Percentiles rank a stretch among this genome's conserved stretches.
Conservation (phyloP, 768 basidiomycete genomes). For the Trichaptum fuscoviolaceum region DNA sequence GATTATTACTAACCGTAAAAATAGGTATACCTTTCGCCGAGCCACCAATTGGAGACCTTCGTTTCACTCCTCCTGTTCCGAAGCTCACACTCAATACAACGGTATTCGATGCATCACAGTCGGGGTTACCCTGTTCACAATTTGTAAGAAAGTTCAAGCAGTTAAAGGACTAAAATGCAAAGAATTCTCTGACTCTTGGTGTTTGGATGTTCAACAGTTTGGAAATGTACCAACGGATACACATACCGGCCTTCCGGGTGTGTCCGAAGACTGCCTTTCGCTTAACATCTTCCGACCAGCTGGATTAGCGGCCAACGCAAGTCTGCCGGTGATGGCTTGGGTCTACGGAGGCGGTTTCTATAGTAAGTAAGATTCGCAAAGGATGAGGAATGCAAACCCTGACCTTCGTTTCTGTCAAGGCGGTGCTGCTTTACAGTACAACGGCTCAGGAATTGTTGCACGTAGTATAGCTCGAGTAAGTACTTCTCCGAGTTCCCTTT, state of each 20-base stretch:
- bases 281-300: slow-evolving; percentile 42
- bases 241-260: slow-evolving; percentile 2
- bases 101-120: slow-evolving; percentile 26
- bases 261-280: slow-evolving; percentile 44
- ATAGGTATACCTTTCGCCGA: slow-evolving; percentile 31
- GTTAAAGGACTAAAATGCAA: too few species aligned
- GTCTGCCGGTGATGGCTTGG: slow-evolving; percentile 41
- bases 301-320: slow-evolving; percentile 19
- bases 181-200: neutral
- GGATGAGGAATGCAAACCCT: neutral
- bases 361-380: neutral
- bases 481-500: neutral
- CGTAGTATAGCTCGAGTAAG: slow-evolving; percentile 22
- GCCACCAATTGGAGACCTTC: slow-evolving; percentile 24
- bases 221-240: neutral
- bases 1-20: neutral
- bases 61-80: slow-evolving; percentile 23
- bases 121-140: slow-evolving; percentile 27
- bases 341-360: slow-evolving; percentile 37
- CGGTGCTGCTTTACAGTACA: slow-evolving; percentile 25
- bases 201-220: neutral
- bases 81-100: slow-evolving; percentile 15
- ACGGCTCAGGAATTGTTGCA: slow-evolving; percentile 24
- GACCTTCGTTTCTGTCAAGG: slow-evolving; percentile 4
- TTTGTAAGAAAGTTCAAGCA: slow-evolving; percentile 2